phyloP scores from a whole-genome alignment of 2,329 filamentous ascomycete species.

The Leptographium flavum region DNA sequence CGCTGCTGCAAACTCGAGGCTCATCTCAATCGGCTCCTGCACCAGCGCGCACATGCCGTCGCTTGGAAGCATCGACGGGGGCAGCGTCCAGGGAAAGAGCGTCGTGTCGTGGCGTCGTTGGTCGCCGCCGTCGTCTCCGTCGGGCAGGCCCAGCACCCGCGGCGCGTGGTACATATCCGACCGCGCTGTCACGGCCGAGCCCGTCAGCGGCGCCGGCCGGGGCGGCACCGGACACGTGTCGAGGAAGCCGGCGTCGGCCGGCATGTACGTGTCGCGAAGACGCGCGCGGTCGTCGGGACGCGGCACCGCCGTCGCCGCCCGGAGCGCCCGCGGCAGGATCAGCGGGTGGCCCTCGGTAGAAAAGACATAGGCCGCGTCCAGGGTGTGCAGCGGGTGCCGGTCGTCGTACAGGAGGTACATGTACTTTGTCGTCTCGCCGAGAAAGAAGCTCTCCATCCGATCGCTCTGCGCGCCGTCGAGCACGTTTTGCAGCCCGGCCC shows the following conservation, averaged over 20 bases:
- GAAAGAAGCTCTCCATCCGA: constrained; percentile 97
- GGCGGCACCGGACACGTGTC: constrained; percentile 55
- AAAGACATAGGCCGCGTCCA: constrained; percentile 84
- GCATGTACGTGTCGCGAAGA: too few relatives aligned
- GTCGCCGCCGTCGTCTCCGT: neutral
- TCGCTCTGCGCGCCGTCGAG: constrained; percentile 74
- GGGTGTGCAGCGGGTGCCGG: constrained; percentile 70
- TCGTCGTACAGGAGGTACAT: constrained; percentile 82
- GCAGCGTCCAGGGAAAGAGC: constrained; percentile 87
- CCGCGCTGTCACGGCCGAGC: constrained; percentile 68
- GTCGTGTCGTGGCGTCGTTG: constrained; percentile 29
- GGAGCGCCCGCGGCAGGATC: constrained; percentile 48
- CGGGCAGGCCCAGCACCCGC: constrained; percentile 57
- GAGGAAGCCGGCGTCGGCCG: constrained; percentile 31
- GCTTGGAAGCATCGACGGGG: constrained; percentile 54
- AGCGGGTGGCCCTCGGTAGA: constrained; percentile 92
- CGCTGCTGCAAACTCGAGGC: constrained; percentile 45
- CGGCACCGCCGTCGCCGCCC: too few relatives aligned
- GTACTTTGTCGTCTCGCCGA: constrained; percentile 94
- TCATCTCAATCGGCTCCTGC: constrained; percentile 54
- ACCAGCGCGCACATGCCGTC: constrained; percentile 69
- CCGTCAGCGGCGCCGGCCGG: constrained; percentile 45
- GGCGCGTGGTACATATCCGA: constrained; percentile 80
- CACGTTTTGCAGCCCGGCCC: constrained; percentile 79
- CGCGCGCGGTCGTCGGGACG: too few relatives aligned